phyloP scores from a whole-genome alignment of 257 asterid species.

The Salvia hispanica region DNA sequence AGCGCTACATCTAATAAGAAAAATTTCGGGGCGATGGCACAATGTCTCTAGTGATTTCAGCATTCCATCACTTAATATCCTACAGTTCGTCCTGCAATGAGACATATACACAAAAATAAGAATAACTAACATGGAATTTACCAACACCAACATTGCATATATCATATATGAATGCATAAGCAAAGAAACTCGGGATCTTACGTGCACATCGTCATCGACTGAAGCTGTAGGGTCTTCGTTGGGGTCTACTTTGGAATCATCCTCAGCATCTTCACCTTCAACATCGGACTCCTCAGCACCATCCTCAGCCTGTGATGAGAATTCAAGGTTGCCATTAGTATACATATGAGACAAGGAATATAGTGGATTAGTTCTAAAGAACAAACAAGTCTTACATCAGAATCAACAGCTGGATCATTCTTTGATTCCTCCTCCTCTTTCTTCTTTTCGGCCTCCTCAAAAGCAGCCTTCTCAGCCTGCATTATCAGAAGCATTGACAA shows the following conservation, averaged over 20 bases:
- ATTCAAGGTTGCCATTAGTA: constrained; percentile 13
- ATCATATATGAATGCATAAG: too few species aligned
- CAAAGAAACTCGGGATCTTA: constrained; percentile 31
- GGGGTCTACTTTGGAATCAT: constrained; percentile 42
- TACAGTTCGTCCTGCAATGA: constrained; percentile 77
- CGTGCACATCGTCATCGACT: constrained; percentile 57
- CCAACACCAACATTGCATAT: background rate
- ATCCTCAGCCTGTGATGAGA: constrained; percentile 66
- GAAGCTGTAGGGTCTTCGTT: constrained; percentile 42
- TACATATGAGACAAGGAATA: background rate
- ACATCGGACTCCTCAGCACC: constrained; percentile 59
- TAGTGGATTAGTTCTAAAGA: background rate
- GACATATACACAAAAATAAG: background rate
- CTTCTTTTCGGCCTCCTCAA: constrained; percentile 92
- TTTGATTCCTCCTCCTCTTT: constrained; percentile 71
- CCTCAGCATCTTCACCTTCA: constrained; percentile 43
- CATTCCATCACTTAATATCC: constrained; percentile 23
- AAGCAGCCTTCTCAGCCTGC: constrained; percentile 94
- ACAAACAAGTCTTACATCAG: constrained; percentile 43
- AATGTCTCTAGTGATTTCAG: constrained; percentile 14
- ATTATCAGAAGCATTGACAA: constrained; percentile 21
- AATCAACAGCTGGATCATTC: constrained; percentile 60
- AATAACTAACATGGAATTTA: background rate
- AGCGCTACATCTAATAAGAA: constrained; percentile 39
- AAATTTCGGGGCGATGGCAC: constrained; percentile 23